Percentiles rank a stretch among this genome's conserved stretches.
phyloP scores from a whole-genome alignment of 108 stramenopile species.

The Nitzschia putrida region DNA sequence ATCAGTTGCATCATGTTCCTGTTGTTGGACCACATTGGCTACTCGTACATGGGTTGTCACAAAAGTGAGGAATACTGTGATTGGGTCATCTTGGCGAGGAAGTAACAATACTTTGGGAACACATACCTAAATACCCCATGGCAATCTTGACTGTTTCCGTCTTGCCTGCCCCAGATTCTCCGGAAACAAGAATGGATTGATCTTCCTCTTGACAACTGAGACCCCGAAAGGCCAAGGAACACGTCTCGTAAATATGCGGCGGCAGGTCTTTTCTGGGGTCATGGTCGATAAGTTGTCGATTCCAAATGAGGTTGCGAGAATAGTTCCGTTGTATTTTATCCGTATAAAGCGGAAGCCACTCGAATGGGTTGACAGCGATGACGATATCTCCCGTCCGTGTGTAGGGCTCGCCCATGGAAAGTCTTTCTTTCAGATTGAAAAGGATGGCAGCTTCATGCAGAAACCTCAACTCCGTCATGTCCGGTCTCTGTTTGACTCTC shows the following conservation, averaged over 20 bases:
- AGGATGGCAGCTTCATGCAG: conserved; percentile 73
- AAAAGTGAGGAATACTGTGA: no score
- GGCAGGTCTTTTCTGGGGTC: conserved; percentile 37
- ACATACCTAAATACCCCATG: conserved; percentile 58
- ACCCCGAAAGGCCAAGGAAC: conserved; percentile 58
- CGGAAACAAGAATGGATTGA: conserved; percentile 78
- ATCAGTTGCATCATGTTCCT: not conserved
- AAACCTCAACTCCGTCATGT: no score
- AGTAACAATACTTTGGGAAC: no score
- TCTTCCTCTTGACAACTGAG: conserved; percentile 42
- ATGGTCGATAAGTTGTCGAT: conserved; percentile 3
- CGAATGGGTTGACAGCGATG: conserved; percentile 89
- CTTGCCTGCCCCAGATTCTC: conserved; percentile 87
- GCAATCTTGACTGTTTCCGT: conserved; percentile 88
- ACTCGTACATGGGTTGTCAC: not conserved
- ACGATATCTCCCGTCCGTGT: conserved; percentile 86
- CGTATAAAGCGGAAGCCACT: conserved; percentile 68
- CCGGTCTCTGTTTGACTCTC: no score
- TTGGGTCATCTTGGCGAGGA: no score
- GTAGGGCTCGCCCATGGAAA: conserved; percentile 68
- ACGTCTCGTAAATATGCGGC: conserved; percentile 71
- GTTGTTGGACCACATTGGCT: not conserved
- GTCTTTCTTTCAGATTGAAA: conserved; percentile 73
- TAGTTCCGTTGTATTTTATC: conserved; percentile 53
- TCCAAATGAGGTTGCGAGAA: conserved; percentile 55